These are phyloP conservation scores for Xylaria sp. DNA, from an alignment of 2,329 filamentous ascomycete genomes.

Conservation along the genomic window DNA sequence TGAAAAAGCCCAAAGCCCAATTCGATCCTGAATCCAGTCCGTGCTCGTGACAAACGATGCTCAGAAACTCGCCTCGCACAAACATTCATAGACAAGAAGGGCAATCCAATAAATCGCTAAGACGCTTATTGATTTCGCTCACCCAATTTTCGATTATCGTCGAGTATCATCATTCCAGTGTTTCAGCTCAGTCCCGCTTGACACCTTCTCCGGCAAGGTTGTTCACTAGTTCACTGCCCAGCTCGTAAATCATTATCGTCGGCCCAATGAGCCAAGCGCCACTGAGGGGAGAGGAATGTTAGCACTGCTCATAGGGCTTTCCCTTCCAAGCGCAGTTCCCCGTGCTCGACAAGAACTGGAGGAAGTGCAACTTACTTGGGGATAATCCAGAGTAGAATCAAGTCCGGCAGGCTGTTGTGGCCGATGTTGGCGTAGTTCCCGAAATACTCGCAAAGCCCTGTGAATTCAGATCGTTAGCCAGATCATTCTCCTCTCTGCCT, in stretches of 20 bases:
- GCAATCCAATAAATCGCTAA: slow-evolving; percentile 3
- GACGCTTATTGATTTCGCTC: slow-evolving; percentile 12
- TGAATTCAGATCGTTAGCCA: slow-evolving; percentile 13
- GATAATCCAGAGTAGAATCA: slow-evolving; percentile 67
- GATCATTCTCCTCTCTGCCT: background rate
- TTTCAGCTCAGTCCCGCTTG: slow-evolving; percentile 55
- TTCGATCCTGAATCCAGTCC: slow-evolving; percentile 1
- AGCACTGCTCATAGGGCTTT: background rate
- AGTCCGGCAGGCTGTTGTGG: slow-evolving; percentile 60
- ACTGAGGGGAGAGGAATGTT: slow-evolving; percentile 50
- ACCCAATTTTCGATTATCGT: background rate
- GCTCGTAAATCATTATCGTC: slow-evolving; percentile 61
- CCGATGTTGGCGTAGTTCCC: slow-evolving; percentile 67
- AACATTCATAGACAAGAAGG: slow-evolving; percentile 1
- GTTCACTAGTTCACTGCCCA: slow-evolving; percentile 62
- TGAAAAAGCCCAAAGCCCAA: background rate
- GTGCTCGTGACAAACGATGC: background rate
- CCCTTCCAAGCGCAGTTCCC: background rate
- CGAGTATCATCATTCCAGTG: background rate
- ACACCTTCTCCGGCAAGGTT: slow-evolving; percentile 53
- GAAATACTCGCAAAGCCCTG: slow-evolving; percentile 68
- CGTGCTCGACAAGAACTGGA: background rate
- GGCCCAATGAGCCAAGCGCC: slow-evolving; percentile 67
- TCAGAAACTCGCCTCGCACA: background rate
- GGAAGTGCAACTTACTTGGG: slow-evolving; percentile 37